Evolutionary conservation across 1,284 basidiomycete genomes (phyloP), one percentile per base, ranked within the genome.

Genomic region (Ustilago vetiveriae): DNA sequence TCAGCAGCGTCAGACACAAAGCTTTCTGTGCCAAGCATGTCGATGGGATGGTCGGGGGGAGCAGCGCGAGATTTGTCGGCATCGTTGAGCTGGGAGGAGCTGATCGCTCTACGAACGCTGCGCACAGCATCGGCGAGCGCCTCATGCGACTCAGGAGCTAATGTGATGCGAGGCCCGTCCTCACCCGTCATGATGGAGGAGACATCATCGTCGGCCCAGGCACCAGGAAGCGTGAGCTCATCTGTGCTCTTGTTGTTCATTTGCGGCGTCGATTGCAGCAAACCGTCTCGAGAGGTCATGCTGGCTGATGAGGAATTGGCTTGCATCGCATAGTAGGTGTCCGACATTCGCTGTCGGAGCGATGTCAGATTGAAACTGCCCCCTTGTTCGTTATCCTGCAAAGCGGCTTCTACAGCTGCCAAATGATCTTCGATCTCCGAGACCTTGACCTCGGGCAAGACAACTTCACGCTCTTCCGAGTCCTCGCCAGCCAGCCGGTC

Each of bases 51-150:
- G 32, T 40, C 32, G 1, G 63, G 42, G 5, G 59, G 27, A 11
- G 55, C 50, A 13, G 50, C 47, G 10, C 26, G 21, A 14, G 63
- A 30, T 2, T 47, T 51, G 22, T 58, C 51, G 3, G 35, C 32
- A 5, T 56, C 52, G 14, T 41, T 56, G 21, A 70, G 62, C 30
- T 71, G 68, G 37, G 68, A 71, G 22, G 57, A 66, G 56, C 68
- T 71, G 57, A 72, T 72, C 10, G 70, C 59, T n/a, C 29, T 41
- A 9, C 65, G 59, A 3, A 72, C 64, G 21, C 59, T 63, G 44
- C 70, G 64, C 8, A 72, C 70, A 4, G 70, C 70, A 42, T 72
- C 65, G 4, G 65, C 64, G 16, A 72, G 54, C 9, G 70, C 70
- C n/a, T 68, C 56, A 30, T 72, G 65, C 21, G 64, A 68, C 21